Evolutionary conservation across 192 early-diverging fungal genomes (phyloP).

Genomic region (Dispira parvispora): DNA sequence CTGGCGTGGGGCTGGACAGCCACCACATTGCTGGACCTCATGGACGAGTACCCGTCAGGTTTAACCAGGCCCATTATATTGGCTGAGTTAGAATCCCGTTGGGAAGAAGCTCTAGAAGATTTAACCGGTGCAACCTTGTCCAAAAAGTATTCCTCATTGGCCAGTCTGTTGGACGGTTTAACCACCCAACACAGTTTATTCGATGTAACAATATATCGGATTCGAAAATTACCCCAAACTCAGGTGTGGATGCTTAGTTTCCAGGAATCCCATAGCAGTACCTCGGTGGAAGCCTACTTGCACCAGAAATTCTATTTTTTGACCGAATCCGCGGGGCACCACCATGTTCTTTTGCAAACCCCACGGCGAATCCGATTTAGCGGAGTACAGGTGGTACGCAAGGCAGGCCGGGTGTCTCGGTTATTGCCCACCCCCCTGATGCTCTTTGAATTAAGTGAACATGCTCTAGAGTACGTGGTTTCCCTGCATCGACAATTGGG

Average conservation of each 20-base stretch:
- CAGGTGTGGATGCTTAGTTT: conserved; percentile 1
- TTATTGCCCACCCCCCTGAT: conserved; percentile 3
- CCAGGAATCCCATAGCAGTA: background rate
- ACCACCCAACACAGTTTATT: conserved; percentile 8
- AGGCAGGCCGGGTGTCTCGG: background rate
- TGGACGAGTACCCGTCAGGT: conserved; percentile 11
- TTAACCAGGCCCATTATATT: conserved; percentile 2
- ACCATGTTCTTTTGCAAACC: background rate
- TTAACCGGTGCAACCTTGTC: background rate
- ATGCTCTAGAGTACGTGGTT: background rate
- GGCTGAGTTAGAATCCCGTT: background rate
- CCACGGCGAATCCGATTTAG: conserved; percentile 4
- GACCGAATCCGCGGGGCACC: background rate
- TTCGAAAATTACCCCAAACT: background rate
- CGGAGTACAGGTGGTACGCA: background rate
- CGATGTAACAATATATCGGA: background rate
- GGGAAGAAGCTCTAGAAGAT: background rate
- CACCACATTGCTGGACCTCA: background rate
- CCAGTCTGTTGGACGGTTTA: background rate
- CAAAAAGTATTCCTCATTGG: background rate
- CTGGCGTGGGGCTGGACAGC: conserved; percentile 6
- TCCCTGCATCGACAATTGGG: background rate
- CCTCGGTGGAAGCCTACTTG: background rate
- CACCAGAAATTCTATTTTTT: conserved; percentile 10
- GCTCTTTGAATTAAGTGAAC: background rate